A percentile compares a stretch with the other conserved stretches of the same genome.
Conservation (phyloP, 2,329 filamentous ascomycete genomes). For the Fusarium sp. region DNA sequence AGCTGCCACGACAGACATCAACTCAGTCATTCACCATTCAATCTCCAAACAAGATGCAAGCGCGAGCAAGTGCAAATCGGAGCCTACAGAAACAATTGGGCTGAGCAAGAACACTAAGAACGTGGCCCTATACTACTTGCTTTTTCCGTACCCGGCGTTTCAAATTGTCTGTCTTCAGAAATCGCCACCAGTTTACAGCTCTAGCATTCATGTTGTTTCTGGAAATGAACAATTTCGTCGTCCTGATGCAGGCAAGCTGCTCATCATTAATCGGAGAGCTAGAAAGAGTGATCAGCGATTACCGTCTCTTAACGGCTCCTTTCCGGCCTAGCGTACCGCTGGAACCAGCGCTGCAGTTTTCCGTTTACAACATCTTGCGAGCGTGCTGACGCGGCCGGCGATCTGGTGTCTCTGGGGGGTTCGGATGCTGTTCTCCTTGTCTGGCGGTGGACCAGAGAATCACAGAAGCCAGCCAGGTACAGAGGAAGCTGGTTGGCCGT, state of each 20-base stretch:
- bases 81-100: background rate
- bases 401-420: conserved; percentile 33
- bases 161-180: conserved; percentile 4
- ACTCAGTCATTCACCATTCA: conserved; percentile 16
- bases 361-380: conserved; percentile 23
- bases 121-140: conserved; percentile 10
- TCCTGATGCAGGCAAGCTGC: conserved; percentile 3
- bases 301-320: conserved; percentile 10
- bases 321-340: conserved; percentile 34
- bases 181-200: background rate
- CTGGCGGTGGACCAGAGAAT: conserved; percentile 15
- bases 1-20: conserved; percentile 30
- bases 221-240: conserved; percentile 12
- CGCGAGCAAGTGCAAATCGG: conserved; percentile 5
- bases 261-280: conserved; percentile 17
- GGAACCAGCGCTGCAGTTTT: conserved; percentile 20
- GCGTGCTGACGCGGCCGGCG: conserved; percentile 44
- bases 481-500: conserved; percentile 24
- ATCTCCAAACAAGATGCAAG: conserved; percentile 1
- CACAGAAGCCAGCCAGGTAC: conserved; percentile 19
- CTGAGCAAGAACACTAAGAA: conserved; percentile 3
- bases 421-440: background rate
- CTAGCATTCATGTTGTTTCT: conserved; percentile 11
- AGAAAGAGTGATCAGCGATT: conserved; percentile 20
- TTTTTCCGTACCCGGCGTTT: background rate